Evolutionary conservation across 495 filamentous ascomycete genomes (phyloP).

Genomic region (Hypoxylon intermedium): DNA sequence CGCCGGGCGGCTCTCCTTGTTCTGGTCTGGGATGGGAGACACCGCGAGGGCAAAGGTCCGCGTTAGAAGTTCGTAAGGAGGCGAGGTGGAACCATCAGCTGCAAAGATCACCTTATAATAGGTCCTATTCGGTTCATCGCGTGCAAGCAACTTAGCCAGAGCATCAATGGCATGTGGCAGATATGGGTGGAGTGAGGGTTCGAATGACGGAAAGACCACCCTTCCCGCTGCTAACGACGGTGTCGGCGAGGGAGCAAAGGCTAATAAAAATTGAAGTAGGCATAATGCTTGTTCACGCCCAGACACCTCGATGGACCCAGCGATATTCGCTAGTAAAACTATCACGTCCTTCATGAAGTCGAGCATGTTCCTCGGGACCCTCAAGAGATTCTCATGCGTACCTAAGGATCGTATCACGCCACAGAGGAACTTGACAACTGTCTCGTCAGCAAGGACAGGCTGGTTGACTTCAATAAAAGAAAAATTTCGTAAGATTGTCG

Average conservation of each 20-base stretch:
- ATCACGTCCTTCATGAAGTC: slow-evolving; percentile 98
- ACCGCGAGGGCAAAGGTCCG: slow-evolving; percentile 88
- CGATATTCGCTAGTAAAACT: slow-evolving; percentile 84
- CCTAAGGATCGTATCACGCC: slow-evolving; percentile 84
- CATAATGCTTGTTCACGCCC: slow-evolving; percentile 87
- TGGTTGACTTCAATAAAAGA: slow-evolving; percentile 85
- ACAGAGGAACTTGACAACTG: slow-evolving; percentile 80
- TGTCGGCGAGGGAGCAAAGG: slow-evolving; percentile 82
- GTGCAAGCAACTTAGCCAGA: slow-evolving; percentile 88
- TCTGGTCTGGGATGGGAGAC: slow-evolving; percentile 76
- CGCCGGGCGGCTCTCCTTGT: slow-evolving; percentile 49
- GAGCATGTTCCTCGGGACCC: slow-evolving; percentile 78
- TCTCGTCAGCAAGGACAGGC: slow-evolving; percentile 69
- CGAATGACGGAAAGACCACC: slow-evolving; percentile 80
- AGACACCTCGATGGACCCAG: slow-evolving; percentile 79
- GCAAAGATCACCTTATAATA: slow-evolving; percentile 82
- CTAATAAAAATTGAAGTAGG: slow-evolving; percentile 85
- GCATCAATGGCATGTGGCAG: slow-evolving; percentile 88
- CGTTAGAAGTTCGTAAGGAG: slow-evolving; percentile 83
- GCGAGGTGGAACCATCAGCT: slow-evolving; percentile 65
- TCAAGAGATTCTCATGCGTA: slow-evolving; percentile 84
- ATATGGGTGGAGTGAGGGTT: slow-evolving; percentile 82
- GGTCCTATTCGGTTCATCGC: slow-evolving; percentile 90
- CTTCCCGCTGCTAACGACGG: slow-evolving; percentile 58
- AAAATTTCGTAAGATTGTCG: slow-evolving; percentile 90